Percentiles rank a stretch among this genome's conserved stretches.
These are phyloP conservation scores for Chlamydomonas sp. DNA, from an alignment of 139 green algal genomes.

Conservation along the genomic window DNA sequence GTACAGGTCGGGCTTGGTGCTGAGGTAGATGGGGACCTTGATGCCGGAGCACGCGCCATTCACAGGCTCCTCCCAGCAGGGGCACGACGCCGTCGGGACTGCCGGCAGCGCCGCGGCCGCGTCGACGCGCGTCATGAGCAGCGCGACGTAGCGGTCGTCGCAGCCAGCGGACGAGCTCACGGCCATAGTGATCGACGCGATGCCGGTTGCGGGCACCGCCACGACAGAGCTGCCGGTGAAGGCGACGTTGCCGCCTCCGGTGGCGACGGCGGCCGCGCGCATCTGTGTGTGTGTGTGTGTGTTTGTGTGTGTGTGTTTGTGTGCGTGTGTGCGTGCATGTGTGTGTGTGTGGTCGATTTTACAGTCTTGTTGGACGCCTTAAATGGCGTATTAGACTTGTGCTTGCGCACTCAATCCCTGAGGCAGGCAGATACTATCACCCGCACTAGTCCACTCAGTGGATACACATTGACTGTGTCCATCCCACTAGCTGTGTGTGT, in stretches of 20 bases:
- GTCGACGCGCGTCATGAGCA: not conserved
- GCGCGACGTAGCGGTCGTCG: conserved; percentile 16
- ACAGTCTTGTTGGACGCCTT: no score
- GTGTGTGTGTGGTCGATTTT: no score
- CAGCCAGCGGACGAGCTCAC: not conserved
- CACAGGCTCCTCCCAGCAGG: conserved; percentile 20
- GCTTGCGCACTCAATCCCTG: no score
- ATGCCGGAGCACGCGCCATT: conserved; percentile 8
- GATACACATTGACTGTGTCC: no score
- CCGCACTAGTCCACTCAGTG: no score
- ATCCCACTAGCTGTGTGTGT: no score
- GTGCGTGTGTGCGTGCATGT: no score
- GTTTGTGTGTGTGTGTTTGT: no score
- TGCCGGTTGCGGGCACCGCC: conserved; percentile 1
- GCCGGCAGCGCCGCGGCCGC: not conserved
- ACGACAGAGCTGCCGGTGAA: conserved; percentile 1
- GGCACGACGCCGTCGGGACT: conserved; percentile 13
- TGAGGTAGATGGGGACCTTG: conserved; percentile 21
- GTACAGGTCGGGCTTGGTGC: conserved; percentile 11
- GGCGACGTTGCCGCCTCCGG: not conserved
- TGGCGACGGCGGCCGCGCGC: not conserved
- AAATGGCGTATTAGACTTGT: no score
- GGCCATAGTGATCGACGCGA: not conserved
- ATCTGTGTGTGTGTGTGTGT: no score
- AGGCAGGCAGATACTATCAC: no score